Base-by-base conservation (phyloP, 2,329 filamentous ascomycete species). In the Penicillium sp. region DNA sequence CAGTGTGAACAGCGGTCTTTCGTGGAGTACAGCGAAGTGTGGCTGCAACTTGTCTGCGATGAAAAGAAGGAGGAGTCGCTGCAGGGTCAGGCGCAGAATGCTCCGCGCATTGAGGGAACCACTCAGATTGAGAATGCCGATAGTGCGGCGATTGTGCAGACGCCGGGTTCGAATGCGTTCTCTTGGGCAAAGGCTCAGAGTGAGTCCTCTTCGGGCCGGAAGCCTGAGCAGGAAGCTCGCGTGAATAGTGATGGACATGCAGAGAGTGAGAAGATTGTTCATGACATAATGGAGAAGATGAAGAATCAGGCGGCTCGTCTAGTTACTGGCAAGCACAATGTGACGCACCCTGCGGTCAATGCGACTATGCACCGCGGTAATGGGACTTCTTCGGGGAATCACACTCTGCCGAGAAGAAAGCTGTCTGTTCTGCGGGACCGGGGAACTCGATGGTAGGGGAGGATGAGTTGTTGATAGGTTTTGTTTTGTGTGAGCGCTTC, bases 41-140 rank as follows among this genome's bases (percentile, higher is more conserved):
- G 74, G 74, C 59, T 73, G 6, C 65, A 64, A 48, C 58, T 77
- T 43, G 64, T 71, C 30, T 77, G 75, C 62, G 61, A 59, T 10
- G 60, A 63, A n/a, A 55, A 55, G 7, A 61, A 45, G 6, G 55
- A 30, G 2, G 56, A 65, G 35, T 64, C 59, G 8, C 43, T 59
- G n/a, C 43, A 52, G 22, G 42, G 57, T 26, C 53, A 62, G 19
- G n/a, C n/a, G 1, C 28, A 55, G 13, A 59, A 66, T 26, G 55
- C 42, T 6, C 52, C 63, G 4, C 67, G 62, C n/a, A 33, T 60
- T 4, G 64, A 63, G 3, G 51, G 62, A 2, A 61, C 63, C 1
- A 52, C 62, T 14, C 40, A 59, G 3, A 11, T 53, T 3, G 60
- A 64, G 16, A 35, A 59, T 16, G n/a, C 55, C 1, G 60, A 69